Base-by-base conservation (phyloP, 2,329 filamentous ascomycete genomes). In the Fusarium setosum region DNA sequence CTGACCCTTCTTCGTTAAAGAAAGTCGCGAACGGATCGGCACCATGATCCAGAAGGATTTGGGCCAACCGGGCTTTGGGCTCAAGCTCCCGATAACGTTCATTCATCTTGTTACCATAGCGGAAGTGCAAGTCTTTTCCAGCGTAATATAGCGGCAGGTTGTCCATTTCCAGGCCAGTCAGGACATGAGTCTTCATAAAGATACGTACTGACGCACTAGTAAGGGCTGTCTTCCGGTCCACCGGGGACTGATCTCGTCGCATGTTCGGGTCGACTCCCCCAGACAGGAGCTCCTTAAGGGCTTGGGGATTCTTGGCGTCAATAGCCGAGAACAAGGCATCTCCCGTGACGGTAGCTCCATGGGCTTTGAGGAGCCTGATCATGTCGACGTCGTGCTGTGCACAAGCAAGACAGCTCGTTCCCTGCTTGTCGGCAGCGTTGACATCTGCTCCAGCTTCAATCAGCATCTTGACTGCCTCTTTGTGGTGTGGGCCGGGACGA, bases 21-120 rank as follows among this genome's bases (percentile, higher is more conserved):
- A 68, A 67, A 7, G 51, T 63, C 9, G 59, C 65, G 21, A 71
- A 71, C 1, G 72, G 74, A 47, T 74, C 56, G 2, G 70, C 73
- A 3, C 73, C 74, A 29, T 73, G 63, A 1, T 65, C 53, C 13
- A 76, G 50, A 4, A 75, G 44, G 2, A 67, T 7, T 4, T 58
- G 41, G 17, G 72, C 38, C 12, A 71, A 26, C 23, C 49, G 32
- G 12, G n/a, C 8, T 1, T 6, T 13, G 11, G 8, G 8, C 47
- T 50, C 29, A 11, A 48, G 11, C 5, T 37, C 4, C 12, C 20
- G 12, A 5, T 8, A 7, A 13, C 13, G 4, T 11, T 10, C 6
- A 10, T 4, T 29, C 11, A 29, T 11, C 11, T 29, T 3, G 26
- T n/a, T 7, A n/a, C 15, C 12, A 10, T 17, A 26, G 6, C 2